Base-by-base conservation (phyloP, 768 basidiomycete species). In the Leccinum obscurum region DNA sequence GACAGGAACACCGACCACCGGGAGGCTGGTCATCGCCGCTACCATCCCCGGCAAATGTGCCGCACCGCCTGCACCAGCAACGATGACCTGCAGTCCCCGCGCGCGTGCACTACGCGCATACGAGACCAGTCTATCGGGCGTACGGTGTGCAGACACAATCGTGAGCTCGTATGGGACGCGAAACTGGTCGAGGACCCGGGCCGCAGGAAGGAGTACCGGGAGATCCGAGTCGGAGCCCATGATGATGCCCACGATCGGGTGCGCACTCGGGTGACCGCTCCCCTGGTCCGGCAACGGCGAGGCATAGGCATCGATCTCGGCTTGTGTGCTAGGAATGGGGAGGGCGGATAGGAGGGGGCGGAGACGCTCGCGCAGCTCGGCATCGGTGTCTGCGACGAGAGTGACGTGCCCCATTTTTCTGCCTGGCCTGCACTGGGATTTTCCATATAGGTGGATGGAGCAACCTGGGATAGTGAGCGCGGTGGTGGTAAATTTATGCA, bases 161-260 rank as follows among this genome's bases (percentile, higher is more conserved):
- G 93, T 93, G 10, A 99, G 78, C 72, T 99, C 96, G 76, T 92
- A 97, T 0, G 96, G 93, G 22, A 98, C 77, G 9, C 71, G 67
- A 75, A 98, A 97, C n/a, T 77, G 76, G 66, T 92, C 88, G 20
- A 98, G 83, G 58, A 97, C 87, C 49, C 81, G 85, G 0, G 96
- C 90, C 15, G 92, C 93, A 6, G 94, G 89, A 15, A 92, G 81
- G 89, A 99, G 95, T 20, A 88, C 86, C 0, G 93, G 92, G n/a
- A 99, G 78, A 72, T 99, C 97, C 14, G 96, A 98, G 75, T 98
- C 96, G 10, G 94, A 96, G 17, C 97, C 97, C 97, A 98, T 99
- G 72, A 99, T 95, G 60, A 99, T 83, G 1, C 92, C 90, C 0
- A 98, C 92, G 11, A 98, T 81, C 6, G 96, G 95, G 54, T 85